These are phyloP conservation scores for Rhizopogon roseolus DNA, from an alignment of 768 basidiomycete species.

Conservation along the genomic window DNA sequence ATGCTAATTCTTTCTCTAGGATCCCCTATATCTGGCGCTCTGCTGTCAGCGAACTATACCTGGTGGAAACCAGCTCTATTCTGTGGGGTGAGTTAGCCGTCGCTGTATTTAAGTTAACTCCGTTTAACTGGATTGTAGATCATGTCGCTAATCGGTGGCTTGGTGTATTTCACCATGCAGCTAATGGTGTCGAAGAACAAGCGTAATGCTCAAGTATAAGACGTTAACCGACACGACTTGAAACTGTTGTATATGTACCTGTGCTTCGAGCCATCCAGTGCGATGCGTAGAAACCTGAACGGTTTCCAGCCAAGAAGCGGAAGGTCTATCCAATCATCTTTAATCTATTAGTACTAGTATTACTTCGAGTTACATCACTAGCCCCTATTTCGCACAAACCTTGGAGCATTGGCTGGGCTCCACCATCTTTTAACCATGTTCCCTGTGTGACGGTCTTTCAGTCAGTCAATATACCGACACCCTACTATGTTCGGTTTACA, in stretches of 20 bases:
- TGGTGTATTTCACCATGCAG: not conserved
- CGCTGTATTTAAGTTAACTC: not conserved
- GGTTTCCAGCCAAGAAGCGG: too few species aligned
- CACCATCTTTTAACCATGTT: not conserved
- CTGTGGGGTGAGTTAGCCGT: constrained; percentile 28
- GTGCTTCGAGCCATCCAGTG: not conserved
- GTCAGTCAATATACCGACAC: not conserved
- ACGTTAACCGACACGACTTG: too few species aligned
- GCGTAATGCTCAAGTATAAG: not conserved
- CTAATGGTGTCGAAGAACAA: not conserved
- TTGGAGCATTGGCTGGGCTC: not conserved
- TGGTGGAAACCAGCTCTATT: constrained; percentile 57
- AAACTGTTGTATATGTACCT: too few species aligned
- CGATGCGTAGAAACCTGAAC: too few species aligned
- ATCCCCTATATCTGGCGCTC: constrained; percentile 49
- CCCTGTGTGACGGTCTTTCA: not conserved
- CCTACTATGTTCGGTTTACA: constrained; percentile 10
- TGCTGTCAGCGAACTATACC: constrained; percentile 44
- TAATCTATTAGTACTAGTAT: too few species aligned
- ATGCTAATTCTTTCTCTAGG: constrained; percentile 23
- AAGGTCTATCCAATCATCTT: too few species aligned
- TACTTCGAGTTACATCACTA: too few species aligned
- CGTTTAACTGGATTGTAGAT: not conserved
- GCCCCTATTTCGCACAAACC: not conserved
- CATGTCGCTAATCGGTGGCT: not conserved